Evolutionary conservation across 1,139 yeast genomes (phyloP), one percentile per base, ranked within the genome.

Genomic region (Yamadazyma jaroonii): DNA sequence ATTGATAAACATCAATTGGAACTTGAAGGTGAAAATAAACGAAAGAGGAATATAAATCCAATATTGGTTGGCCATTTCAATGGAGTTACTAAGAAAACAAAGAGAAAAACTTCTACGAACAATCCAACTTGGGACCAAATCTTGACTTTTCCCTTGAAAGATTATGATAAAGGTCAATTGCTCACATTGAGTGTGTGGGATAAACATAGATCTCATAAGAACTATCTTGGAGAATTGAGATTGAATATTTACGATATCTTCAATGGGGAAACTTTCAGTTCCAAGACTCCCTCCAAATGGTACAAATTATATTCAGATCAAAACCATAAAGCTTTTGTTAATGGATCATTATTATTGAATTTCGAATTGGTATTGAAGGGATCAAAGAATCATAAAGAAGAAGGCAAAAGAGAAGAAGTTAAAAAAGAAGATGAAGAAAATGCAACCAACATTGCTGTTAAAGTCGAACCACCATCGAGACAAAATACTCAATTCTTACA

Each of bases 171-270:
- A 4, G 61, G 67, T 20, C 44, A 31, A 38, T 43, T 69, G 0
- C 44, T 74, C 25, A 49, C 53, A 1, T 45, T 74, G 17, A 56
- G 68, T 2, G 65, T 74, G 0, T 72, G 76, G 74, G 78, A 73
- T 46, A 67, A 66, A 38, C 75, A 70, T 43, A 58, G 62, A 38
- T 51, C 73, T n/a, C 58, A 61, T 45, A 65, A 63, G 48, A 69
- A 64, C 38, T 81, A 79, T 50, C 55, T 81, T 38, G 87, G 87
- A 1, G 86, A 80, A 46, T 57, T 74, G 20, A 54, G 81, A 27
- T 45, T 81, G 11, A 61, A 65, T n/a, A 46, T 79, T 5, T 45
- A 57, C 4, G 77, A 74, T 17, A 44, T 77, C 3, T 73, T 79
- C 44, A 44, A 41, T 32, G 48, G 42, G 27, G 34, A 42, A 31